A percentile compares a stretch with the other conserved stretches of the same genome.
phyloP scores from a whole-genome alignment of 78 protist species.

The Protostelium mycophagum region DNA sequence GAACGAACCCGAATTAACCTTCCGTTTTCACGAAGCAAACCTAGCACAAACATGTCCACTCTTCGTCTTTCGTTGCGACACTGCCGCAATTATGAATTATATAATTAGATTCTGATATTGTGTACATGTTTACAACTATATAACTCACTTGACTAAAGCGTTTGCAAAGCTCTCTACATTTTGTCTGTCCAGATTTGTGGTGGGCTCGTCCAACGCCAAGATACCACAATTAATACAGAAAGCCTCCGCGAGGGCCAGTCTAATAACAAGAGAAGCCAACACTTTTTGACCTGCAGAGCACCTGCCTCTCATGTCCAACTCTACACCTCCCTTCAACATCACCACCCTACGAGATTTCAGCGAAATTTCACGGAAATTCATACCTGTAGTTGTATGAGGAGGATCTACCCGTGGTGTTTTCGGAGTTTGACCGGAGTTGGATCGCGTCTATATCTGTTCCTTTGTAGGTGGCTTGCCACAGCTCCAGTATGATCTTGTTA shows the following conservation, averaged over 20 bases:
- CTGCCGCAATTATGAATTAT: too few relatives aligned
- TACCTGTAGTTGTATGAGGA: background rate
- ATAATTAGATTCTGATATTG: background rate
- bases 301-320: slow-evolving; percentile 97
- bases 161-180: slow-evolving; percentile 86
- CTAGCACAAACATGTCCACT: too few relatives aligned
- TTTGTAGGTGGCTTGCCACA: slow-evolving; percentile 88
- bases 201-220: slow-evolving; percentile 99
- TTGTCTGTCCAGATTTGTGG: slow-evolving; percentile 95
- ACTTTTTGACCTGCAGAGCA: slow-evolving; percentile 99
- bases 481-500: slow-evolving; percentile 81
- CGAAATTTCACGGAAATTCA: background rate
- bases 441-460: slow-evolving; percentile 95
- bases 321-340: slow-evolving; percentile 79
- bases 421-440: slow-evolving; percentile 78
- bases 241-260: slow-evolving; percentile 97
- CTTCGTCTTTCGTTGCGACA: too few relatives aligned
- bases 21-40: too few relatives aligned
- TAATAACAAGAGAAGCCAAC: slow-evolving; percentile 94
- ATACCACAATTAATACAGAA: slow-evolving; percentile 97
- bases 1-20: too few relatives aligned
- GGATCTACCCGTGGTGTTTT: slow-evolving; percentile 6
- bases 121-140: background rate
- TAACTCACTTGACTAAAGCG: slow-evolving; percentile 38
- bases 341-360: slow-evolving; percentile 79